Evolutionary conservation across 1,284 basidiomycete species (phyloP).

Genomic region (Austroboletus niveus): DNA sequence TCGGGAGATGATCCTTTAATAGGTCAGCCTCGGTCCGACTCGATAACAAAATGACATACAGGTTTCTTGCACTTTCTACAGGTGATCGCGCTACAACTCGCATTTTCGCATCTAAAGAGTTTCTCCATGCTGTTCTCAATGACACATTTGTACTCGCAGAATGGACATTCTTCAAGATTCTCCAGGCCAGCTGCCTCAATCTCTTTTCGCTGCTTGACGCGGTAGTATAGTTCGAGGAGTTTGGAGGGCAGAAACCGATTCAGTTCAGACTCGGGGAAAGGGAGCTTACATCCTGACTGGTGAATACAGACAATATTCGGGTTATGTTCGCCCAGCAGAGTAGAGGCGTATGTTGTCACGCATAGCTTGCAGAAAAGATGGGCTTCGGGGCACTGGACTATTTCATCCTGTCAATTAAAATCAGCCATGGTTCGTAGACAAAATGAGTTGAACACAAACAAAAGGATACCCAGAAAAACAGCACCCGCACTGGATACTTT

Average conservation of each 20-base stretch:
- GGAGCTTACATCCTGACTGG: constrained; percentile 66
- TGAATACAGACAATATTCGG: constrained; percentile 77
- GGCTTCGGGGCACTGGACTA: constrained; percentile 83
- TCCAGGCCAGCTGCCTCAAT: constrained; percentile 72
- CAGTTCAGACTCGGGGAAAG: constrained; percentile 68
- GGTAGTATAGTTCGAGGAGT: constrained; percentile 67
- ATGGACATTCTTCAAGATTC: constrained; percentile 81
- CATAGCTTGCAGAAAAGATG: constrained; percentile 72
- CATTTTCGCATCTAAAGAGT: constrained; percentile 75
- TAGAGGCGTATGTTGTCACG: constrained; percentile 49
- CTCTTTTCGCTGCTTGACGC: constrained; percentile 76
- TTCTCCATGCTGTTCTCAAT: constrained; percentile 79
- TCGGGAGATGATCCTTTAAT: constrained; percentile 78
- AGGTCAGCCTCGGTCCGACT: no score
- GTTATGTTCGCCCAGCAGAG: constrained; percentile 49
- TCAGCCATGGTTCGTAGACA: constrained; percentile 3
- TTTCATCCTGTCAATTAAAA: constrained; percentile 53
- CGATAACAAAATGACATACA: constrained; percentile 39
- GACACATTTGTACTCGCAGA: constrained; percentile 80
- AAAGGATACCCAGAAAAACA: constrained; percentile 74
- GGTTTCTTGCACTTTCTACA: constrained; percentile 76
- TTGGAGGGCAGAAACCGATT: constrained; percentile 59
- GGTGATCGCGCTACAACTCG: constrained; percentile 69
- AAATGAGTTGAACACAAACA: constrained; percentile 44
- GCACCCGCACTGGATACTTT: constrained; percentile 78